phyloP scores from a whole-genome alignment of 495 filamentous ascomycete genomes.

The Penicillium herquei region DNA sequence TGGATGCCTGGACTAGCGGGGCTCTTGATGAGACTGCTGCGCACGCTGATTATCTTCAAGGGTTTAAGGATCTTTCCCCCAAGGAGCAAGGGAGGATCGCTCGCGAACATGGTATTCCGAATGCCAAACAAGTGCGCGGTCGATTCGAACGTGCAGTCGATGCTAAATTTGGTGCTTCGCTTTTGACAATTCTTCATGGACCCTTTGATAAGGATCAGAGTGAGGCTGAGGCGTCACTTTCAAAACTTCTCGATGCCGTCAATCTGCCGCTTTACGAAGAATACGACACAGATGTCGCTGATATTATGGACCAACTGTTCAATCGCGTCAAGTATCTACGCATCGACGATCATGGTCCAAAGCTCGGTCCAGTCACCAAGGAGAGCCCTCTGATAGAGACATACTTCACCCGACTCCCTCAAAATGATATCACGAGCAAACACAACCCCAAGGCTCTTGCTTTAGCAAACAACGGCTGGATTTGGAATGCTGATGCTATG shows the following conservation, averaged over 20 bases:
- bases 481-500: constrained; percentile 94
- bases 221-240: constrained; percentile 48
- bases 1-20: constrained; percentile 68
- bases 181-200: constrained; percentile 69
- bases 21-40: constrained; percentile 42
- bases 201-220: constrained; percentile 53
- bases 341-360: constrained; percentile 88
- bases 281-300: constrained; percentile 79
- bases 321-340: constrained; percentile 92
- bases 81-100: constrained; percentile 63
- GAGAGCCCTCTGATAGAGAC: constrained; percentile 85
- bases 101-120: constrained; percentile 60
- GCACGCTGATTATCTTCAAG: constrained; percentile 36
- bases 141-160: constrained; percentile 70
- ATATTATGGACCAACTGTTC: constrained; percentile 85
- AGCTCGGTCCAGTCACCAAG: constrained; percentile 72
- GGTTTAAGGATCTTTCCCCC: constrained; percentile 49
- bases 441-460: constrained; percentile 75
- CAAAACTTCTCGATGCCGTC: constrained; percentile 71
- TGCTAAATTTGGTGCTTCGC: constrained; percentile 63
- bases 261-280: constrained; percentile 89
- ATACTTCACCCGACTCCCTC: constrained; percentile 90
- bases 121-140: constrained; percentile 71
- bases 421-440: constrained; percentile 73
- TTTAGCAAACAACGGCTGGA: constrained; percentile 96